These are phyloP conservation scores for Candida lessepsii DNA, from an alignment of 805 yeast genomes.

Conservation along the genomic window DNA sequence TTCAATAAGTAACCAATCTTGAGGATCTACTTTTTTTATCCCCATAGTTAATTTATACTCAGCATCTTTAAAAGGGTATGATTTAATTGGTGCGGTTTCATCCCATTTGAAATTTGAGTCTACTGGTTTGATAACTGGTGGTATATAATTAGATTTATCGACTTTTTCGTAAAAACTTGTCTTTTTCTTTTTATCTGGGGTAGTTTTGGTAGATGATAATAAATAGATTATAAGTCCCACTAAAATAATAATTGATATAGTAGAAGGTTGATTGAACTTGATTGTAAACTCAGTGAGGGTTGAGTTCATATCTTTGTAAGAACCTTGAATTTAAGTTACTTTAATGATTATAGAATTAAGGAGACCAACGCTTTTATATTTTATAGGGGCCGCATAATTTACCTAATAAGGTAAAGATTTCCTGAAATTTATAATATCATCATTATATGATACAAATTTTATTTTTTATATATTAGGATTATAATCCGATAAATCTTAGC, in stretches of 20 bases:
- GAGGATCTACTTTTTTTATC: constrained; percentile 38
- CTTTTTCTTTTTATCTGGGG: neutral
- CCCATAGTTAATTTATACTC: constrained; percentile 65
- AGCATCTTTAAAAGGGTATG: constrained; percentile 58
- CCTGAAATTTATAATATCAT: no score
- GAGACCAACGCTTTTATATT: no score
- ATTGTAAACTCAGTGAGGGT: no score
- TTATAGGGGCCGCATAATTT: no score
- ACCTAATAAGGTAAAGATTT: no score
- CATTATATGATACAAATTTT: no score
- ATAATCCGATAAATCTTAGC: no score
- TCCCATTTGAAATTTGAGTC: constrained; percentile 27
- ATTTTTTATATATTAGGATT: no score
- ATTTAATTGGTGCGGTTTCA: constrained; percentile 18
- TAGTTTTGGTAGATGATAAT: neutral
- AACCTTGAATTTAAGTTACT: no score
- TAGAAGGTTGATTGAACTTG: no score
- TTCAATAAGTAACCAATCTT: constrained; percentile 44
- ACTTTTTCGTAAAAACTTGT: constrained; percentile 9
- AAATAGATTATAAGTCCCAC: neutral
- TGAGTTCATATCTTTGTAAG: no score
- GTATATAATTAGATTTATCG: constrained; percentile 7
- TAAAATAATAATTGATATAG: neutral
- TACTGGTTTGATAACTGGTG: constrained; percentile 20
- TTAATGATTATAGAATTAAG: no score